Percentiles rank a stretch among this genome's conserved stretches.
Evolutionary conservation across 1,139 yeast genomes (phyloP).

Genomic region (Casaregolazyma lundiana): DNA sequence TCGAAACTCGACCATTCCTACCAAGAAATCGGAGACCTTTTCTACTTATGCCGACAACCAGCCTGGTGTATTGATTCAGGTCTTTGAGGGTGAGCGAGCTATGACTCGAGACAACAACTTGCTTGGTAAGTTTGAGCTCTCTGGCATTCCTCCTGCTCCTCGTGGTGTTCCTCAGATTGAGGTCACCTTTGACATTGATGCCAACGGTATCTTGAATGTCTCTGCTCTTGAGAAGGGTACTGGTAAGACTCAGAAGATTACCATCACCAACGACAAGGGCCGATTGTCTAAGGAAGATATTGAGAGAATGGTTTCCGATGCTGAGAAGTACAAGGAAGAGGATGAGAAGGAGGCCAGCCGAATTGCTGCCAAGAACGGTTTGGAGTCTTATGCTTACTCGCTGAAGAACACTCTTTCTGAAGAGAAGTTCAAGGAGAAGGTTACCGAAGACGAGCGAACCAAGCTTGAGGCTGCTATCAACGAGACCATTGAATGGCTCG

Average conservation of each 20-base stretch:
- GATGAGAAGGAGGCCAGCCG: constrained; percentile 80
- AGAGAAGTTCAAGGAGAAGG: constrained; percentile 77
- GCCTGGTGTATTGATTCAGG: constrained; percentile 91
- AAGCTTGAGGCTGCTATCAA: constrained; percentile 78
- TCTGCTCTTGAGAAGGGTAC: constrained; percentile 92
- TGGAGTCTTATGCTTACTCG: constrained; percentile 88
- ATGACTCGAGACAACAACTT: constrained; percentile 90
- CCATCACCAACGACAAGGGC: constrained; percentile 92
- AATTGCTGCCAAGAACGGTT: constrained; percentile 77
- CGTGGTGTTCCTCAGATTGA: constrained; percentile 95
- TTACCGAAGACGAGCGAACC: constrained; percentile 73
- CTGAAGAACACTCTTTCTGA: constrained; percentile 79
- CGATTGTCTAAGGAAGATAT: constrained; percentile 92
- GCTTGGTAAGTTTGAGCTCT: constrained; percentile 87
- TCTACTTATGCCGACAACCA: constrained; percentile 91
- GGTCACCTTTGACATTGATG: constrained; percentile 88
- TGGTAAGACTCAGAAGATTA: constrained; percentile 74
- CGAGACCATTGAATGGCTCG: constrained; percentile 85
- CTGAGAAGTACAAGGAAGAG: constrained; percentile 78
- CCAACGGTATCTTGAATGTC: constrained; percentile 90
- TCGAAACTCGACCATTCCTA: constrained; percentile 89
- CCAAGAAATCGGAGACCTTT: constrained; percentile 88
- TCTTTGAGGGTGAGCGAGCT: constrained; percentile 92
- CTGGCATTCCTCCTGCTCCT: constrained; percentile 94
- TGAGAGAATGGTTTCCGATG: constrained; percentile 92